A percentile compares a stretch with the other conserved stretches of the same genome.
These are phyloP conservation scores for Cyberlindnera suaveolens DNA, from an alignment of 805 yeast genomes.

Conservation along the genomic window DNA sequence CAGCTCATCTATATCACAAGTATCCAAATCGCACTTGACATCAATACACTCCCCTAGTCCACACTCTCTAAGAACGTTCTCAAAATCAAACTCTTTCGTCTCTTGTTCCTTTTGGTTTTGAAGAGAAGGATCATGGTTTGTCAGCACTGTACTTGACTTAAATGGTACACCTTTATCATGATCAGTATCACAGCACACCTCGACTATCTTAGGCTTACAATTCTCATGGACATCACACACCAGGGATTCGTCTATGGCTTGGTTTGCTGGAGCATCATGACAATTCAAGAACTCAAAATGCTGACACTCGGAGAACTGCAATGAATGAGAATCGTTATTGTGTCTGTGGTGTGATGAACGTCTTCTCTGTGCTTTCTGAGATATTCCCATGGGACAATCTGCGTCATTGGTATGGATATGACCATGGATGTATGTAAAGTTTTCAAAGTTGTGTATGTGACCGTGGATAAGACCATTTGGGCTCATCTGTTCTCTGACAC, in stretches of 20 bases:
- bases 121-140: constrained; percentile 1
- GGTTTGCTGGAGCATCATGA: constrained; percentile 20
- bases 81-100: constrained; percentile 3
- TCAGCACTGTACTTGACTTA: neutral
- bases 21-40: constrained; percentile 23
- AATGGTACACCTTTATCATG: constrained; percentile 17
- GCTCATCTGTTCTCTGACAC: neutral
- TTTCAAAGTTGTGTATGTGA: constrained; percentile 56
- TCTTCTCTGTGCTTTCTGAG: constrained; percentile 1
- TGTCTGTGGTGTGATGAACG: constrained; percentile 13
- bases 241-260: too few relatives aligned
- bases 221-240: constrained; percentile 22
- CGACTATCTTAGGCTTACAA: constrained; percentile 34
- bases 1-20: constrained; percentile 28
- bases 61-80: constrained; percentile 15
- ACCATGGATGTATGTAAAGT: constrained; percentile 62
- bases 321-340: constrained; percentile 14
- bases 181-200: constrained; percentile 34
- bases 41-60: constrained; percentile 21
- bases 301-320: constrained; percentile 28
- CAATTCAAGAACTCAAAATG: constrained; percentile 37
- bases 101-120: neutral
- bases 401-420: constrained; percentile 44
- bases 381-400: neutral
- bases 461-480: constrained; percentile 53